Evolutionary conservation across 139 green algal species (phyloP).

Genomic region (Pycnococcus provasolii): DNA sequence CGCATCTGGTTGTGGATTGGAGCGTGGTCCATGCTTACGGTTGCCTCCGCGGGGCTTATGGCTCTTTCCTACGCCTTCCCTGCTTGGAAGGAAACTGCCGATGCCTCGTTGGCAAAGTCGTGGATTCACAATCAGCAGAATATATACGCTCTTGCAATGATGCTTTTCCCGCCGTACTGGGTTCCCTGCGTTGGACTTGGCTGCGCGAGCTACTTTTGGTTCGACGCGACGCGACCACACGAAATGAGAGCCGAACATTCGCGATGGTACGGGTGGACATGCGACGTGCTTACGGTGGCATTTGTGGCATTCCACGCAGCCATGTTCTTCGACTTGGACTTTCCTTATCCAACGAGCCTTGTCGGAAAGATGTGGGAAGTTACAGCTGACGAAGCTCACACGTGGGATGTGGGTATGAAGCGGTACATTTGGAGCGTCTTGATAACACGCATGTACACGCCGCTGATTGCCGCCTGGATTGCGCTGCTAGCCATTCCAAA

Average conservation of each 20-base stretch:
- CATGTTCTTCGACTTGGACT: constrained; percentile 10
- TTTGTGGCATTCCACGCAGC: constrained; percentile 1
- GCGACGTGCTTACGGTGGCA: constrained; percentile 1
- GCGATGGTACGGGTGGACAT: neutral
- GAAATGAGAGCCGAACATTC: neutral
- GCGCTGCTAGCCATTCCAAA: constrained; percentile 1
- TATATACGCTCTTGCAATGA: constrained; percentile 7
- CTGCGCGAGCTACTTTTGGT: constrained; percentile 1
- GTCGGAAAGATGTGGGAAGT: constrained; percentile 12
- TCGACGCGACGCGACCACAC: neutral
- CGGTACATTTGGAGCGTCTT: constrained; percentile 8
- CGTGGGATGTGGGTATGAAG: constrained; percentile 5
- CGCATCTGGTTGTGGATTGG: neutral
- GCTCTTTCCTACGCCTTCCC: constrained; percentile 6
- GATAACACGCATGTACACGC: constrained; percentile 10
- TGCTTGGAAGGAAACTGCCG: constrained; percentile 5
- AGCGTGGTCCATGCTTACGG: neutral
- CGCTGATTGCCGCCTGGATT: constrained; percentile 4
- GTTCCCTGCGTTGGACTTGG: constrained; percentile 7
- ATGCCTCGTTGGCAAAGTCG: neutral
- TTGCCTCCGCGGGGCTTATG: neutral
- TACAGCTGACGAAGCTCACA: constrained; percentile 2
- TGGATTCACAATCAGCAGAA: constrained; percentile 6
- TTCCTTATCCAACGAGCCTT: neutral
- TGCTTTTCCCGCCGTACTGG: constrained; percentile 15